Conservation (phyloP, 2,329 filamentous ascomycete genomes). For the Neonectria hederae region DNA sequence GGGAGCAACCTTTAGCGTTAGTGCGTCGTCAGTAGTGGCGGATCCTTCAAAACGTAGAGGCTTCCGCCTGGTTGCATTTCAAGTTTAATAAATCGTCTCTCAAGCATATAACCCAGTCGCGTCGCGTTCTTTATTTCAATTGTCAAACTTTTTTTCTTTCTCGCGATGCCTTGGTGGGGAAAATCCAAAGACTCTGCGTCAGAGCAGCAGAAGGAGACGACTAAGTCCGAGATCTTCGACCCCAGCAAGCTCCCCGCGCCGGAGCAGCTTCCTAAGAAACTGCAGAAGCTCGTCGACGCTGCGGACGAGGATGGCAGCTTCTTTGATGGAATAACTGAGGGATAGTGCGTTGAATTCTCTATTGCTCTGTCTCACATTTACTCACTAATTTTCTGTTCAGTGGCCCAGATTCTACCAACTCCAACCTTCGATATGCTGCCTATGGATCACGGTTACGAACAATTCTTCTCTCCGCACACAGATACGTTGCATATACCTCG, state of each 20-base stretch:
- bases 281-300: conserved; percentile 68
- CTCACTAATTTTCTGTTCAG: conserved; percentile 35
- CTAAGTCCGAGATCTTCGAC: conserved; percentile 50
- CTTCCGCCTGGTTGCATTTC: conserved; percentile 20
- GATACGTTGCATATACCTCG: conserved; percentile 96
- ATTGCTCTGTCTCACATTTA: conserved; percentile 24
- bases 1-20: neutral
- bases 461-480: conserved; percentile 87
- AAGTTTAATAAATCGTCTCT: neutral
- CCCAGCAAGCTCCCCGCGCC: conserved; percentile 58
- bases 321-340: conserved; percentile 80
- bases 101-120: neutral
- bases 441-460: conserved; percentile 89
- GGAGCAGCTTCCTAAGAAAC: conserved; percentile 62
- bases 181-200: conserved; percentile 49
- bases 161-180: conserved; percentile 55
- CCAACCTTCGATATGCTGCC: conserved; percentile 87
- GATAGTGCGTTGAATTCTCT: conserved; percentile 68
- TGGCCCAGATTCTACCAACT: conserved; percentile 80
- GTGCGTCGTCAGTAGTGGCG: conserved; percentile 19
- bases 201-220: conserved; percentile 40
- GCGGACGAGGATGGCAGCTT: conserved; percentile 74
- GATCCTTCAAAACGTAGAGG: conserved; percentile 32
- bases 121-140: neutral
- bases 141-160: neutral